Conservation (phyloP, 805 yeast genomes). For the Ascoidea asiatica region DNA sequence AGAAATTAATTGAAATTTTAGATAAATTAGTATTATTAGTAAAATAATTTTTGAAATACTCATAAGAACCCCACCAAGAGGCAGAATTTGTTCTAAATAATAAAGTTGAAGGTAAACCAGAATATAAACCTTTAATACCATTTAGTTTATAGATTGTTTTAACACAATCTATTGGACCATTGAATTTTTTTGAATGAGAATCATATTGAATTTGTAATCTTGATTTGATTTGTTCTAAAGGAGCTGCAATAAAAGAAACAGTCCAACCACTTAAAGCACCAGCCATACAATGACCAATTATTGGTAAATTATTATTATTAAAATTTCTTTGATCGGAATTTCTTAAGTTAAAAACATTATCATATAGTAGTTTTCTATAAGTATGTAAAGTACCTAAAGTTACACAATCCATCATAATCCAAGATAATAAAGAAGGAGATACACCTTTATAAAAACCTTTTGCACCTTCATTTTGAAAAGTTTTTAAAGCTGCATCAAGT, state of each 20-base stretch:
- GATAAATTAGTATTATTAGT: slow-evolving; percentile 50
- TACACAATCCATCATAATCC: slow-evolving; percentile 89
- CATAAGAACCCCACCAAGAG: slow-evolving; percentile 93
- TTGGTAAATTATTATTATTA: slow-evolving; percentile 51
- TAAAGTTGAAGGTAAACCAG: slow-evolving; percentile 78
- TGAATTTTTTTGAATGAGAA: slow-evolving; percentile 50
- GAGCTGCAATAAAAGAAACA: slow-evolving; percentile 91
- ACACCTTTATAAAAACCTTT: slow-evolving; percentile 80
- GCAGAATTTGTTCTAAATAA: slow-evolving; percentile 77
- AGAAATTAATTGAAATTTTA: slow-evolving; percentile 64
- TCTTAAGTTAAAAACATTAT: slow-evolving; percentile 43
- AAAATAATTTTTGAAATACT: slow-evolving; percentile 58
- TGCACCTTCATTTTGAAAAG: slow-evolving; percentile 61
- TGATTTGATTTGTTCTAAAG: slow-evolving; percentile 82
- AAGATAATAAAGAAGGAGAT: slow-evolving; percentile 85
- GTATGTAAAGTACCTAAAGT: slow-evolving; percentile 79
- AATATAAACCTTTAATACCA: slow-evolving; percentile 64
- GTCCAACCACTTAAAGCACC: slow-evolving; percentile 76
- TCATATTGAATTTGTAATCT: slow-evolving; percentile 84
- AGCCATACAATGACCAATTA: slow-evolving; percentile 63
- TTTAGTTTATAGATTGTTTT: slow-evolving; percentile 39
- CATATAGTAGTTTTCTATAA: slow-evolving; percentile 56
- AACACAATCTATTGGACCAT: slow-evolving; percentile 74
- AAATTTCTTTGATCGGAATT: too few relatives aligned
- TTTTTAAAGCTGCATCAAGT: slow-evolving; percentile 62